phyloP scores from a whole-genome alignment of 2,329 filamentous ascomycete species.

The Pyrenophora tritici-repentis region DNA sequence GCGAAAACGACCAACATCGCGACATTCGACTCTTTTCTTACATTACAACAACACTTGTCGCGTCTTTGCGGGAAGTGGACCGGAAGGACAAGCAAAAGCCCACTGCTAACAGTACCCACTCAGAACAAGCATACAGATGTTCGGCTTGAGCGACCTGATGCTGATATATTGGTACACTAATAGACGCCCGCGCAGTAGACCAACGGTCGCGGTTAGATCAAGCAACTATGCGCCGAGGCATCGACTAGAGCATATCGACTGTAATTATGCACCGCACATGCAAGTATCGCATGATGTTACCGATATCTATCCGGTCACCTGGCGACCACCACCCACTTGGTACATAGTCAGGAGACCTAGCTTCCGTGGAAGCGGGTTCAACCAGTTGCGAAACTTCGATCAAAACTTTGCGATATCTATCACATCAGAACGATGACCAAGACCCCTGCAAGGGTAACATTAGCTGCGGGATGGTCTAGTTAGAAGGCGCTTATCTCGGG shows the following conservation, averaged over 20 bases:
- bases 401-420: neutral
- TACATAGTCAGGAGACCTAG: conserved; percentile 1
- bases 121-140: neutral
- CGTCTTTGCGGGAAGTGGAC: neutral
- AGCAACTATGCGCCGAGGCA: conserved; percentile 5
- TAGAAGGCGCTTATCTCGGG: neutral
- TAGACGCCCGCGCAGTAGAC: conserved; percentile 18
- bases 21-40: conserved; percentile 4
- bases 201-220: conserved; percentile 21
- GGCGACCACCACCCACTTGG: neutral
- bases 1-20: conserved; percentile 2
- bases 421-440: neutral
- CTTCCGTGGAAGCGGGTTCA: neutral
- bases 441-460: neutral
- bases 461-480: neutral
- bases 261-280: conserved; percentile 4
- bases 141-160: conserved; percentile 1
- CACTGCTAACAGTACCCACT: neutral
- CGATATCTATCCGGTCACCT: neutral
- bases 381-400: neutral
- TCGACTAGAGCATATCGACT: neutral
- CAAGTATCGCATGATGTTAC: conserved; percentile 10
- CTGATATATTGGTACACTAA: conserved; percentile 27
- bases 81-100: neutral
- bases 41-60: neutral